These are phyloP conservation scores for Tricholoma matsutake DNA, from an alignment of 768 basidiomycete genomes.

Conservation along the genomic window DNA sequence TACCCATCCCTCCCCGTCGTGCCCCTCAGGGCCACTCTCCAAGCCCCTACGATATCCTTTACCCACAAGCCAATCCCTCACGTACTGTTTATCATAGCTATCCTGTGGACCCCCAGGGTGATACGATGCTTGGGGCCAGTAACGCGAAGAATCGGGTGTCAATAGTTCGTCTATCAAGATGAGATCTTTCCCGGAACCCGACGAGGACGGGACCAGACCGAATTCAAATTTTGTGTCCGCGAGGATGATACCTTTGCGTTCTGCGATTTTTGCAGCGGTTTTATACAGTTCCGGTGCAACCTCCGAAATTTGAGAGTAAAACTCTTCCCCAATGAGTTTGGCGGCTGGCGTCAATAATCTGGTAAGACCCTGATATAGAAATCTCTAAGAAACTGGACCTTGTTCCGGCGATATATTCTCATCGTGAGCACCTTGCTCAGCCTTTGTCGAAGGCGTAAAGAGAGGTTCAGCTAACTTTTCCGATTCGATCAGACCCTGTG, in stretches of 20 bases:
- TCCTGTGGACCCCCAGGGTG: conserved; percentile 71
- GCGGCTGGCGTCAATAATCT: conserved; percentile 42
- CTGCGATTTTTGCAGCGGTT: conserved; percentile 72
- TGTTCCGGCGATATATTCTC: conserved; percentile 90
- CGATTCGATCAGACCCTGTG: conserved; percentile 78
- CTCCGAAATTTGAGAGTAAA: conserved; percentile 58
- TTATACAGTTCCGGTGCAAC: conserved; percentile 66
- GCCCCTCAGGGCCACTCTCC: conserved; percentile 68
- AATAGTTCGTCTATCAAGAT: conserved; percentile 96
- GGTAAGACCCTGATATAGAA: conserved; percentile 6
- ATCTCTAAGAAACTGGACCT: conserved; percentile 38
- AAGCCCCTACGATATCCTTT: conserved; percentile 75
- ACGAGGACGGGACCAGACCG: conserved; percentile 59
- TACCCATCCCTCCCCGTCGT: conserved; percentile 70
- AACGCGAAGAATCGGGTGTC: conserved; percentile 92
- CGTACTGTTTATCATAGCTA: conserved; percentile 96
- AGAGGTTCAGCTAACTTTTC: conserved; percentile 77
- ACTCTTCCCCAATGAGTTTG: conserved; percentile 59
- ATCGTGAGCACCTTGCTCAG: conserved; percentile 90
- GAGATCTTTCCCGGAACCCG: conserved; percentile 31
- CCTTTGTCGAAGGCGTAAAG: conserved; percentile 97
- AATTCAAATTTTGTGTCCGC: conserved; percentile 99
- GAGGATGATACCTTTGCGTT: conserved; percentile 79
- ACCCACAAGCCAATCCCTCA: conserved; percentile 83
- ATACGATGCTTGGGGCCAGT: conserved; percentile 86